These are phyloP conservation scores for Arthrobotrys pseudoclavata DNA, from an alignment of 2,329 filamentous ascomycete genomes.

Conservation along the genomic window DNA sequence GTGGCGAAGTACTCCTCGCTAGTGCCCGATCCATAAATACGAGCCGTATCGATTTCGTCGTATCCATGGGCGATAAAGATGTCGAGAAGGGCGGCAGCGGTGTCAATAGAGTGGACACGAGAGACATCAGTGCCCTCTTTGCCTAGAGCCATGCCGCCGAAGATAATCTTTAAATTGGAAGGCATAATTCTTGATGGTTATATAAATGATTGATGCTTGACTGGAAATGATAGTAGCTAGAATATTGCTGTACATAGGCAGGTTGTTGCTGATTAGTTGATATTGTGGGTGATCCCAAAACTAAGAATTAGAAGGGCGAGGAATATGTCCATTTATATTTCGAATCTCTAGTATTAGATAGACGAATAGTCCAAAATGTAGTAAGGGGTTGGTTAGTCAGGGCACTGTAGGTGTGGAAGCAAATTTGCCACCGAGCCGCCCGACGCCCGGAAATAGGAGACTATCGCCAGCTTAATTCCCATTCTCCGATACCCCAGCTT, in stretches of 20 bases:
- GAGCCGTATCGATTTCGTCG: constrained; percentile 50
- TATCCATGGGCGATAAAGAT: constrained; percentile 38
- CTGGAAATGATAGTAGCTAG: background rate
- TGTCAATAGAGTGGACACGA: constrained; percentile 32
- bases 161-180: constrained; percentile 48
- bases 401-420: background rate
- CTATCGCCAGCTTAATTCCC: background rate
- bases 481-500: background rate
- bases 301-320: too few species aligned
- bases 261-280: background rate
- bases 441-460: background rate
- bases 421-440: background rate
- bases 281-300: background rate
- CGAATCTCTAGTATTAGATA: too few species aligned
- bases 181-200: constrained; percentile 26
- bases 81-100: constrained; percentile 29
- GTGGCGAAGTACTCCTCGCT: constrained; percentile 41
- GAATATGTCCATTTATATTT: background rate
- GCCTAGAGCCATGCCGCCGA: constrained; percentile 53
- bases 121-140: constrained; percentile 26
- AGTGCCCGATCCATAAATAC: constrained; percentile 40
- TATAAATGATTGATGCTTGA: background rate
- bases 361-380: too few species aligned
- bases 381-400: too few species aligned
- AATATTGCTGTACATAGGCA: background rate